These are phyloP conservation scores for Jacaranda mimosifolia DNA, from an alignment of 257 asterid species.

Conservation along the genomic window DNA sequence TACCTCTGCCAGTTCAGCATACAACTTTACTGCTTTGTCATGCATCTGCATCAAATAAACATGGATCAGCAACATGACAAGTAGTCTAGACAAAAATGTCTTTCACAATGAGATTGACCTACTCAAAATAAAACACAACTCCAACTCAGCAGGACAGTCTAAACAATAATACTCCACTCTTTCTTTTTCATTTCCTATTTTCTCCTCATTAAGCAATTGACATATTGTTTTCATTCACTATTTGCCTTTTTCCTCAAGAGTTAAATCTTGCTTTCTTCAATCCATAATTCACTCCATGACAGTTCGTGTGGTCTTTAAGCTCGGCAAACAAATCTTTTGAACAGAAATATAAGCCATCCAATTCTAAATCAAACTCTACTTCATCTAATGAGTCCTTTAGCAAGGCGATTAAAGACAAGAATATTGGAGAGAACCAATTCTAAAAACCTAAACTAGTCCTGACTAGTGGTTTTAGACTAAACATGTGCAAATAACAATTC, in stretches of 20 bases:
- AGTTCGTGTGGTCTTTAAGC: neutral
- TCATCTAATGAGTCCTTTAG: neutral
- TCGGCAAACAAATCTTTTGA: neutral
- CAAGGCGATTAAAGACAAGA: neutral
- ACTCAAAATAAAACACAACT: constrained; percentile 1
- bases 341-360: neutral
- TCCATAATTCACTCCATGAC: neutral
- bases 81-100: neutral
- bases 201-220: neutral
- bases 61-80: constrained; percentile 25
- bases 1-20: constrained; percentile 95
- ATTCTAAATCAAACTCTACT: neutral
- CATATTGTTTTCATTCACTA: neutral
- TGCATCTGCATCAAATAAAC: constrained; percentile 75
- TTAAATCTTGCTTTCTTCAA: neutral
- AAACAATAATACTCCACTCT: neutral
- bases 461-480: neutral
- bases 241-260: neutral
- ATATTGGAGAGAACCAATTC: neutral
- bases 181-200: neutral
- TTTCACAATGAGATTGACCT: neutral
- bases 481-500: neutral
- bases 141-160: neutral
- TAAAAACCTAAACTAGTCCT: neutral
- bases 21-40: constrained; percentile 86